Percentiles rank a stretch among this genome's conserved stretches.
Evolutionary conservation across 2,329 filamentous ascomycete species (phyloP).

Genomic region (Ophiostoma fasciatum): DNA sequence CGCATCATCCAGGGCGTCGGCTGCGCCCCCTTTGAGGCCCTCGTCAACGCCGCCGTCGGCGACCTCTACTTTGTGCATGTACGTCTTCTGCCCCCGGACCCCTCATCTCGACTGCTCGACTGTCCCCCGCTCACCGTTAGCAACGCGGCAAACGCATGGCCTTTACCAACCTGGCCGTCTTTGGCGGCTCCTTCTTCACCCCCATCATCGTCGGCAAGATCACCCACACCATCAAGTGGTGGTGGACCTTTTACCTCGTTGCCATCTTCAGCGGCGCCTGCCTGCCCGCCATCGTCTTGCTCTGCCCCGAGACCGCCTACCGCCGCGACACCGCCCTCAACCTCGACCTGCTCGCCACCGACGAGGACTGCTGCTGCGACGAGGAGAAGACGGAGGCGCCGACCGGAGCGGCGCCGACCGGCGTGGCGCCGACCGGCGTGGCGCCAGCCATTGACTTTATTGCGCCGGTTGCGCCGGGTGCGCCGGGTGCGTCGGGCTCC

Average conservation of each 20-base stretch:
- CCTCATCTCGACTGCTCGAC: neutral
- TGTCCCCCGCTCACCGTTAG: slow-evolving; percentile 22
- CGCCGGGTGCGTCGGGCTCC: too few species aligned
- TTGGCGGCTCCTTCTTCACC: slow-evolving; percentile 48
- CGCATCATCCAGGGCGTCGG: slow-evolving; percentile 77
- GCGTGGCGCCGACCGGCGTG: too few species aligned
- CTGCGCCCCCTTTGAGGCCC: slow-evolving; percentile 74
- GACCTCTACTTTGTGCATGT: slow-evolving; percentile 78
- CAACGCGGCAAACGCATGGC: slow-evolving; percentile 80
- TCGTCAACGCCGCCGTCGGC: slow-evolving; percentile 79
- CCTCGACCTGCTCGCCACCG: slow-evolving; percentile 43
- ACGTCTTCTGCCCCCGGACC: neutral
- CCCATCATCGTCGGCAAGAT: slow-evolving; percentile 87
- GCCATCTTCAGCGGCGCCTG: slow-evolving; percentile 65
- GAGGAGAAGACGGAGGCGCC: too few species aligned
- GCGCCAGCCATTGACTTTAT: too few species aligned
- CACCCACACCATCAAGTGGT: slow-evolving; percentile 59
- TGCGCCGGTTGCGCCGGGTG: too few species aligned
- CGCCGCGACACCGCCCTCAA: slow-evolving; percentile 52
- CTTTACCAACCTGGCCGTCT: slow-evolving; percentile 44
- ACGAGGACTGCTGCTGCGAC: slow-evolving; percentile 10
- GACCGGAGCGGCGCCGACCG: too few species aligned
- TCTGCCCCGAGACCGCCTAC: slow-evolving; percentile 77
- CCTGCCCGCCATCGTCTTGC: slow-evolving; percentile 57
- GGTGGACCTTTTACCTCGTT: slow-evolving; percentile 79